phyloP scores from a whole-genome alignment of 176 grass and related monocot genomes.

The Avena insularis region DNA sequence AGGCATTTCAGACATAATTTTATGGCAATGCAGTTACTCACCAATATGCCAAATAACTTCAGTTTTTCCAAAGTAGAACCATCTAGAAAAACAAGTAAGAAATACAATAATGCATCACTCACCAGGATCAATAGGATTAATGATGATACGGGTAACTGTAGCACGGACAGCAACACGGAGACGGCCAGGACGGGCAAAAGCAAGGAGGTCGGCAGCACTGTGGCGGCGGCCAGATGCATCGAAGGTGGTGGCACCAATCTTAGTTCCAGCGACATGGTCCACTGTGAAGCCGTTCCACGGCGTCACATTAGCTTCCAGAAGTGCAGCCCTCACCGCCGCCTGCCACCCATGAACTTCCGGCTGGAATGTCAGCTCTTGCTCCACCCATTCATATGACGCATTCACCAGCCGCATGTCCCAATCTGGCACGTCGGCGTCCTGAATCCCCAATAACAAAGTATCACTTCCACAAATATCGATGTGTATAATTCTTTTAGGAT shows the following conservation, averaged over 20 bases:
- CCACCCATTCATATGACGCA: constrained; percentile 79
- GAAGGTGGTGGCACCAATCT: constrained; percentile 80
- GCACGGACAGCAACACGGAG: constrained; percentile 71
- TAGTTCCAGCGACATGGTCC: constrained; percentile 72
- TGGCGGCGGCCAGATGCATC: constrained; percentile 64
- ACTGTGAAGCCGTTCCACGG: constrained; percentile 84
- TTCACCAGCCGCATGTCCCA: constrained; percentile 79
- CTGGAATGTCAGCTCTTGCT: constrained; percentile 63
- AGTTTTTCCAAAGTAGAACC: too few species aligned
- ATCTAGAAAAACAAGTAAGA: too few species aligned
- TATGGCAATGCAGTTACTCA: neutral
- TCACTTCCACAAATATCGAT: neutral
- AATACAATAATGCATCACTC: neutral
- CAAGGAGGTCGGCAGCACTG: constrained; percentile 80
- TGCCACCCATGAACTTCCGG: constrained; percentile 70
- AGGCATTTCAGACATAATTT: neutral
- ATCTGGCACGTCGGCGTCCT: constrained; percentile 23
- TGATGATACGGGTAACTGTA: constrained; percentile 64
- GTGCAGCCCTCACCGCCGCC: constrained; percentile 60
- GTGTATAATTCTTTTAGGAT: neutral
- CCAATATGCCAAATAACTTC: neutral
- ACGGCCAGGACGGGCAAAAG: constrained; percentile 52
- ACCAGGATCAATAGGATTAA: constrained; percentile 57
- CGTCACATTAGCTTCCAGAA: constrained; percentile 75
- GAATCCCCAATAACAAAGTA: neutral